Percentiles rank a stretch among this genome's conserved stretches.
phyloP scores from a whole-genome alignment of 495 filamentous ascomycete genomes.

The Tuber brumale region DNA sequence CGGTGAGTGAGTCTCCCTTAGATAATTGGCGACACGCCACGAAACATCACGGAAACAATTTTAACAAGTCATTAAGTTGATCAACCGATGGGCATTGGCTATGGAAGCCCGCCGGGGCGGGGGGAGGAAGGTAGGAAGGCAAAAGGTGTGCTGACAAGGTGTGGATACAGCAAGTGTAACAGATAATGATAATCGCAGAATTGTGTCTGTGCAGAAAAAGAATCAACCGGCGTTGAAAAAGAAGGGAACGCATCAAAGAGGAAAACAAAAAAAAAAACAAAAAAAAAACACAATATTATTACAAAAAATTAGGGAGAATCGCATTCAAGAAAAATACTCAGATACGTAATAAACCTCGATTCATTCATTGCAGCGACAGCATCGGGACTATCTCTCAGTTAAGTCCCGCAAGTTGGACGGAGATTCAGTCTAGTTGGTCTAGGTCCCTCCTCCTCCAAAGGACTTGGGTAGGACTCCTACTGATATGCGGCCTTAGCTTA shows the following conservation, averaged over 20 bases:
- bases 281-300: neutral
- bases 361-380: neutral
- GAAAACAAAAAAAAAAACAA: neutral
- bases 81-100: conserved; percentile 37
- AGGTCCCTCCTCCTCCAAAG: neutral
- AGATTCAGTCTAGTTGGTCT: neutral
- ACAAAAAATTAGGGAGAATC: neutral
- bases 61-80: conserved; percentile 39
- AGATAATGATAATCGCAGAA: neutral
- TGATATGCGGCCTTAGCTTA: neutral
- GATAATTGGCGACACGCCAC: conserved; percentile 34
- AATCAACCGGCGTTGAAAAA: neutral
- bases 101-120: neutral
- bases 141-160: neutral
- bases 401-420: neutral
- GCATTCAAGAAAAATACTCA: neutral
- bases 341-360: neutral
- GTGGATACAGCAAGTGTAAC: neutral
- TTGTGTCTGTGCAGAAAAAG: neutral
- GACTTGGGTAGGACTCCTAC: neutral
- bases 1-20: neutral
- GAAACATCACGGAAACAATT: conserved; percentile 36
- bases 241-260: neutral
- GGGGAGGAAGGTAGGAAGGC: neutral
- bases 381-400: neutral